Evolutionary conservation across 1,139 yeast genomes (phyloP).

Genomic region (Hemisphaericaspora lyxosophila): DNA sequence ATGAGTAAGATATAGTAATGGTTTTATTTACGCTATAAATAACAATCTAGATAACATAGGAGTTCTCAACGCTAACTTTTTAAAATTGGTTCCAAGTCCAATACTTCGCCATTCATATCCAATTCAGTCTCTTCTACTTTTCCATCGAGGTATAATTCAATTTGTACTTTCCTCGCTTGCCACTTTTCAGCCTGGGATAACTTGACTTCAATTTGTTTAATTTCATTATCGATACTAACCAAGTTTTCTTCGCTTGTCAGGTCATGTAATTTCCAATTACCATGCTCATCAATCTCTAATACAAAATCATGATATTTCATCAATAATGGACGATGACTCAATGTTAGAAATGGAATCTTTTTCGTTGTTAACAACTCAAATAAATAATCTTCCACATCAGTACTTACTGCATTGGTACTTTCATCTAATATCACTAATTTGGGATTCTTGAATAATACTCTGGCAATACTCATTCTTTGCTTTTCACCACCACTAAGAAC

Average conservation of each 20-base stretch:
- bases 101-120: constrained; percentile 7
- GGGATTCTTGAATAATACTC: constrained; percentile 80
- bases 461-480: constrained; percentile 87
- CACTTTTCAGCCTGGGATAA: constrained; percentile 52
- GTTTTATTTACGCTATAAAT: no score
- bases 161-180: constrained; percentile 49
- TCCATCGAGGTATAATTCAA: constrained; percentile 45
- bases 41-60: no score
- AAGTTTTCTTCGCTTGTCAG: constrained; percentile 62
- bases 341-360: constrained; percentile 76
- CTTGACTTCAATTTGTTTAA: constrained; percentile 56
- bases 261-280: constrained; percentile 44
- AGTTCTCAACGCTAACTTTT: no score
- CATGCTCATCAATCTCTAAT: constrained; percentile 59
- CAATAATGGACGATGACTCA: constrained; percentile 82
- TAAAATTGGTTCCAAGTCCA: not conserved
- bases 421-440: constrained; percentile 85
- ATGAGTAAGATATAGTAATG: no score
- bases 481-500: constrained; percentile 94
- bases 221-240: constrained; percentile 63
- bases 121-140: constrained; percentile 20
- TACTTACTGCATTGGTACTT: constrained; percentile 89
- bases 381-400: constrained; percentile 86
- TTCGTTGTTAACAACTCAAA: constrained; percentile 73
- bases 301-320: constrained; percentile 81